Evolutionary conservation across 2,329 filamentous ascomycete genomes (phyloP), one percentile per base, ranked within the genome.

Genomic region (Aspergillus clavatus): DNA sequence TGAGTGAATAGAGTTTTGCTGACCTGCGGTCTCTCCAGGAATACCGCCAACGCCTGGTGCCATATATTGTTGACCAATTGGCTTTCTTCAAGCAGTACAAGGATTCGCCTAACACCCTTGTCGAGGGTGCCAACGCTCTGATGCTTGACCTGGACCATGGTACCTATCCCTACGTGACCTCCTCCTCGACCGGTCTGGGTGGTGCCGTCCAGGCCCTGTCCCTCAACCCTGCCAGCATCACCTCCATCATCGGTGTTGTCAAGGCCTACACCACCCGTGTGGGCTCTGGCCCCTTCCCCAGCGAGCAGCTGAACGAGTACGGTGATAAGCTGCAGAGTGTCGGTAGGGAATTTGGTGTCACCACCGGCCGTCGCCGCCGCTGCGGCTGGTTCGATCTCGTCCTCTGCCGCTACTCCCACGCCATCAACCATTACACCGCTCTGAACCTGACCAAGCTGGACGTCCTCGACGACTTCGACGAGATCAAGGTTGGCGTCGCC

Each of bases 301-400:
- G 77, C 8, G 81, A 84, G 60, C 77, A 81, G 59, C 64, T 79
- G 44, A 80, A 81, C 62, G 63, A 72, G 41, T 57, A 69, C 22
- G 80, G 80, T 52, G 76, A 81, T 27, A 78, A 74, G 59, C 70
- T 82, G 23, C 79, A 83, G 56, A 57, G 62, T 36, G 64, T 79
- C 26, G 80, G 80, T 37, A 72, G 72, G 45, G 80, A 83, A 50
- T 68, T 71, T 42, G 69, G 81, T 48, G 76, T 79, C 35, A 80
- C 76, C 2, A 83, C 81, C 5, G 81, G 81, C 42, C 76, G 81
- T 39, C 77, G 74, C 56, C 75, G 81, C 28, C 77, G 81, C 49
- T 83, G 81, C 55, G 81, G 81, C 41, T 83, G 80, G 80, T 73
- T 83, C 53, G 81, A 84, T 60, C 71, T 83, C 31, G 80, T 83